Percentiles rank a stretch among this genome's conserved stretches.
These are phyloP conservation scores for Pestalotiopsis sp. DNA, from an alignment of 2,329 filamentous ascomycete genomes.

Conservation along the genomic window DNA sequence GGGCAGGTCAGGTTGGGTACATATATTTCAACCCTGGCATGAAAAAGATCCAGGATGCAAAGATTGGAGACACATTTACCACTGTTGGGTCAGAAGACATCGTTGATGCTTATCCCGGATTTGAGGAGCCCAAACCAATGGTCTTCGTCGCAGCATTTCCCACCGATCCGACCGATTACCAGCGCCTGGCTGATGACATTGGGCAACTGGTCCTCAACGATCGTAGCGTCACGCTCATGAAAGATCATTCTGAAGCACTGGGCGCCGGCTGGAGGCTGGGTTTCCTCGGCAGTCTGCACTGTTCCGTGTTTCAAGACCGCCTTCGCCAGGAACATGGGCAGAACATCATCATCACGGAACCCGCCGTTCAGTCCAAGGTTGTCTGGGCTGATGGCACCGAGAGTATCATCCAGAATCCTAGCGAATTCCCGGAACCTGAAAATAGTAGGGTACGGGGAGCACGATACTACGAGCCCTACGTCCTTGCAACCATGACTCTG, in stretches of 20 bases:
- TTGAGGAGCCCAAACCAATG: slow-evolving; percentile 98
- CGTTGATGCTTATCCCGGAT: slow-evolving; percentile 84
- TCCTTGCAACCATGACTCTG: slow-evolving; percentile 80
- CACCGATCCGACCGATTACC: slow-evolving; percentile 85
- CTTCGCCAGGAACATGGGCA: slow-evolving; percentile 92
- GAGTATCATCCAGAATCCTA: slow-evolving; percentile 80
- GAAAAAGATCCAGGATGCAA: slow-evolving; percentile 94
- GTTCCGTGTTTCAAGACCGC: slow-evolving; percentile 98
- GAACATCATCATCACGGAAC: slow-evolving; percentile 95
- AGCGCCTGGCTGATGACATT: slow-evolving; percentile 89
- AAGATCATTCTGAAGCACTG: slow-evolving; percentile 91
- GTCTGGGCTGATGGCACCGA: slow-evolving; percentile 78
- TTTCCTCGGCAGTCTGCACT: slow-evolving; percentile 95
- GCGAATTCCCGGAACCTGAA: slow-evolving; percentile 77
- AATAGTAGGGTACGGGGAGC: slow-evolving; percentile 47
- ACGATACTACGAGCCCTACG: slow-evolving; percentile 54
- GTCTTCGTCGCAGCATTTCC: slow-evolving; percentile 98
- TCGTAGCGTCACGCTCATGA: slow-evolving; percentile 88
- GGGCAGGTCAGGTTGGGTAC: slow-evolving; percentile 94
- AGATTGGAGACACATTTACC: slow-evolving; percentile 94
- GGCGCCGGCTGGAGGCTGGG: slow-evolving; percentile 93
- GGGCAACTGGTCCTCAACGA: slow-evolving; percentile 93
- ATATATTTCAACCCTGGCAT: slow-evolving; percentile 98
- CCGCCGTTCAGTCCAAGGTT: slow-evolving; percentile 90
- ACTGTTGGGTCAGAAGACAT: slow-evolving; percentile 73